Conservation (phyloP, 345 rosid genomes). For the Brassica napus region Da-Ae NC_063436.1:6478001-6478500, state of each 20-base stretch:
- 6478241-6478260: conserved; percentile 86
- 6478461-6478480: conserved; percentile 24
- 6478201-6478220: conserved; percentile 37
- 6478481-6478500: conserved; percentile 85
- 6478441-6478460: conserved; percentile 33
- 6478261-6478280: conserved; percentile 77
- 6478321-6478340: not conserved
- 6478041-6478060: not conserved
- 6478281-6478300: conserved; percentile 66
- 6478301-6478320: not conserved
- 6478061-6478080: not conserved
- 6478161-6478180: conserved; percentile 80
- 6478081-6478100: not conserved
- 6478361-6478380: conserved; percentile 77
- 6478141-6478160: not conserved
- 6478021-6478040: not conserved
- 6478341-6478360: not conserved
- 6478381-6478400: conserved; percentile 91
- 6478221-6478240: conserved; percentile 51
- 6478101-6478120: not conserved
- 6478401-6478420: conserved; percentile 70
- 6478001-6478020: not conserved
- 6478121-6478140: not conserved
- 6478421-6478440: conserved; percentile 62
- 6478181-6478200: conserved; percentile 31